Base-by-base conservation (phyloP, 306 rosid species). In the Quercus ilex region DNA sequence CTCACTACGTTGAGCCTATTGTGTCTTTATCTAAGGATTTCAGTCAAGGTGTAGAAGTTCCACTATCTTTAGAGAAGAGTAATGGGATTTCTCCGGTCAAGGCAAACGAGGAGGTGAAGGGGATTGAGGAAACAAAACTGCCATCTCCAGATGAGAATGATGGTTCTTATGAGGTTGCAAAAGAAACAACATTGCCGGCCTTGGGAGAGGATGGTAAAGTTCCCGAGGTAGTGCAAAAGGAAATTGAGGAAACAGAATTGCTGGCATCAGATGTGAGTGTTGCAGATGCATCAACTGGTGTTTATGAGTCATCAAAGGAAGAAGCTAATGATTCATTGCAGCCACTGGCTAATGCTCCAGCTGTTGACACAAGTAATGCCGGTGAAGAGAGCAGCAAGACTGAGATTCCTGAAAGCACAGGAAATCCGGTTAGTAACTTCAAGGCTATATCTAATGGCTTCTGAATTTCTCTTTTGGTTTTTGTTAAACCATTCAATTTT, bases 371-470 rank as follows among this genome's bases (percentile, higher is more conserved):
- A 82, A 55, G 80, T 75, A 73, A 46, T 79, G 77, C 63, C 28
- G 43, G 65, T 26, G 73, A 23, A 65, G 86, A 74, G 58, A 71
- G 26, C 13, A 79, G 19, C 77, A 77, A 69, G 63, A 71, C 51
- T 59, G 83, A 78, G 81, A 74, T 78, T 52, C 78, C 84, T 13
- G 76, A 75, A 67, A 68, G 68, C 79, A 55, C 59, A 57, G 84
- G 55, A 64, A 86, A 85, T 75, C 88, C 77, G 77, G 98, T 92
- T 51, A 30, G 86, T 55, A 30, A 30, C 77, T 71, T 5, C 53
- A 35, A 38, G 30, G 46, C 21, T 13, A 38, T 74, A 9, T 26
- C n/a, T 6, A 19, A 35, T 69, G 74, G 58, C 25, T 51, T 68
- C 25, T 19, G 25, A 68, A 68, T 68, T 68, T 19, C 52, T 59